Conservation (phyloP, 2,329 filamentous ascomycete genomes). For the Byssothecium circinans region DNA sequence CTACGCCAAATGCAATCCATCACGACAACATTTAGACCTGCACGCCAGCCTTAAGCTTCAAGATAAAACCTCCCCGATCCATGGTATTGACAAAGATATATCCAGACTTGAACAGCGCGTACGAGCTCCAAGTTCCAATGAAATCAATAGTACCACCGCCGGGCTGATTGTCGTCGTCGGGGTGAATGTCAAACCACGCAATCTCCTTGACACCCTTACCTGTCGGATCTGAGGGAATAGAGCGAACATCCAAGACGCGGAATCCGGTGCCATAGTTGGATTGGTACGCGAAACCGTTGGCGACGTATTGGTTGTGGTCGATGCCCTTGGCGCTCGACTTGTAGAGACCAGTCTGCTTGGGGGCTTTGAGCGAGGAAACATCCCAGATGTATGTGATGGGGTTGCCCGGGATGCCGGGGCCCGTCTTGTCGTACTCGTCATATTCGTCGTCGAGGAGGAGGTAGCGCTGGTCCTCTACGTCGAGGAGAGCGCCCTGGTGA, state of each 20-base stretch:
- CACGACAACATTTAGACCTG: no score
- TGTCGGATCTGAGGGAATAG: slow-evolving; percentile 45
- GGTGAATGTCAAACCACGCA: slow-evolving; percentile 49
- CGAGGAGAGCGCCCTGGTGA: slow-evolving; percentile 60
- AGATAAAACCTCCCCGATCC: slow-evolving; percentile 43
- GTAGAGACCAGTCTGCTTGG: slow-evolving; percentile 49
- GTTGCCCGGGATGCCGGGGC: slow-evolving; percentile 36
- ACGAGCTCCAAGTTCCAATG: slow-evolving; percentile 49
- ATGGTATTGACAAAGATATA: slow-evolving; percentile 46
- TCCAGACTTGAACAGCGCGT: slow-evolving; percentile 45
- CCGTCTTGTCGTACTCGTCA: slow-evolving; percentile 43
- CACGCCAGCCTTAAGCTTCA: slow-evolving; percentile 37
- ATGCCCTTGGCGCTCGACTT: slow-evolving; percentile 44
- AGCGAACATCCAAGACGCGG: slow-evolving; percentile 46
- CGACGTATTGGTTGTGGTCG: slow-evolving; percentile 54
- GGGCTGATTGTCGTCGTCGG: slow-evolving; percentile 45
- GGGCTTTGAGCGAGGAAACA: slow-evolving; percentile 35
- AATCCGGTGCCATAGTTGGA: slow-evolving; percentile 49
- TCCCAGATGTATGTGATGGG: slow-evolving; percentile 47
- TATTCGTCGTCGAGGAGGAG: slow-evolving; percentile 45
- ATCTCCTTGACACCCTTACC: slow-evolving; percentile 47
- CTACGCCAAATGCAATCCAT: no score
- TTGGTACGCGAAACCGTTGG: slow-evolving; percentile 47
- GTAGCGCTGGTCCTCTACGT: slow-evolving; percentile 38
- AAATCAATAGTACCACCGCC: slow-evolving; percentile 47